These are phyloP conservation scores for Talaromyces islandicus DNA, from an alignment of 2,329 filamentous ascomycete genomes.

Conservation along the genomic window DNA sequence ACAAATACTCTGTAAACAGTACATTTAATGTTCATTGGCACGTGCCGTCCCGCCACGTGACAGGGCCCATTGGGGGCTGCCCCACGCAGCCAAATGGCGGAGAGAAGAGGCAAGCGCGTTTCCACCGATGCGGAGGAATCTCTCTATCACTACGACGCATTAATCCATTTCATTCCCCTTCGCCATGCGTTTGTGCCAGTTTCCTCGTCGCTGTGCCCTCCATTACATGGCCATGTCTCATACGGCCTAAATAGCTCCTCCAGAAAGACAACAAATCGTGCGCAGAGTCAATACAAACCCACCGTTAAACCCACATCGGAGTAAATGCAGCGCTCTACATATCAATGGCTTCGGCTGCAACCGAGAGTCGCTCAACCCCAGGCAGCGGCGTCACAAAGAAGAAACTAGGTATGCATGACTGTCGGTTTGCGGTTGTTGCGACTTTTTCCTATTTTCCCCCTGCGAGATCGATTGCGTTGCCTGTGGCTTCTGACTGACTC, in stretches of 20 bases:
- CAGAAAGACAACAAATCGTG: not conserved
- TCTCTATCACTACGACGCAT: not conserved
- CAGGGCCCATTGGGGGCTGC: not conserved
- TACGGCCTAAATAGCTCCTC: not conserved
- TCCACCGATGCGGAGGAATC: not conserved
- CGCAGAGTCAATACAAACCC: not conserved
- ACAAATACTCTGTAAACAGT: too few relatives aligned
- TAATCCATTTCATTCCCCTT: not conserved
- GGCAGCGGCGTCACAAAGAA: conserved; percentile 33
- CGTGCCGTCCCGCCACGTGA: not conserved
- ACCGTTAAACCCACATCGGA: not conserved
- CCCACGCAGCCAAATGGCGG: not conserved
- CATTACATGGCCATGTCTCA: not conserved
- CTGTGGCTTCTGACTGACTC: not conserved
- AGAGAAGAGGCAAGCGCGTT: not conserved
- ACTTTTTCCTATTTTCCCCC: not conserved
- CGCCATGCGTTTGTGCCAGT: not conserved
- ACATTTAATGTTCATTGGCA: too few relatives aligned
- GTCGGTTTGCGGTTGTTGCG: too few relatives aligned
- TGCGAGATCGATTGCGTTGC: not conserved
- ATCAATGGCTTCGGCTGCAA: conserved; percentile 32
- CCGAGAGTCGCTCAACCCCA: conserved; percentile 25
- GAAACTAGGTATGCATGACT: conserved; percentile 27
- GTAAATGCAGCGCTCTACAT: conserved; percentile 11
- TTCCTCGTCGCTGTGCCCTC: not conserved